Base-by-base conservation (phyloP, 768 basidiomycete species). In the Psilocybe cyanescens region DNA sequence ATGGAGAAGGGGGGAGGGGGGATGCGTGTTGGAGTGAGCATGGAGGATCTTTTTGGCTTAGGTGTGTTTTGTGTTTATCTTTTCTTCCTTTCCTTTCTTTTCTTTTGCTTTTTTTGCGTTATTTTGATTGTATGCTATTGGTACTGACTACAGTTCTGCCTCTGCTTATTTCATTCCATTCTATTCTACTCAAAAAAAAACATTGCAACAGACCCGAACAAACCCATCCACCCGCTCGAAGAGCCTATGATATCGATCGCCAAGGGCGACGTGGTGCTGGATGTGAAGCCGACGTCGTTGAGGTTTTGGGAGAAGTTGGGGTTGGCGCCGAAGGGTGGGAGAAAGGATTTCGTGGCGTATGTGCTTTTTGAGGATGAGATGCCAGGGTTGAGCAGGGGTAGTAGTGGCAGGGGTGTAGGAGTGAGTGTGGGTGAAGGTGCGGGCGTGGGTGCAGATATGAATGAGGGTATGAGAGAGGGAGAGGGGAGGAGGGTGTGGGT, bases 281-380 rank as follows among this genome's bases (percentile, higher is more conserved):
- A 92, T 45, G 72, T 92, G 16, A 72, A 85, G 12, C 88, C 92
- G 1, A 74, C 91, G 3, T 89, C 92, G 0, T 69, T 95, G 24
- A 81, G 88, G 2, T 95, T 94, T 71, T 95, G 94, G 93, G 89
- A 91, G 66, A 95, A 93, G 71, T 80, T 94, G 11, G 92, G 91
- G 0, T 70, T 95, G 47, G 79, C 80, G 14, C 94, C 94, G 0
- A 80, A 83, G 50, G 82, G 82, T 37, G 94, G 94, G 6, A 78
- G 75, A 59, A 94, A 95, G 74, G 81, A 94, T 65, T 79, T 91
- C 3, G 81, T 79, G 1, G 84, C 83, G 1, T 92, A 87, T 71
- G 84, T 88, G 0, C 75, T 94, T 50, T 89, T 86, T 57, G 91
- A 94, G 66, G 84, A 86, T 19, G 79, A 80, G 8, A 31, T 29